Base-by-base conservation (phyloP, 306 rosid genomes). In the Begonia fuchsioides region DNA sequence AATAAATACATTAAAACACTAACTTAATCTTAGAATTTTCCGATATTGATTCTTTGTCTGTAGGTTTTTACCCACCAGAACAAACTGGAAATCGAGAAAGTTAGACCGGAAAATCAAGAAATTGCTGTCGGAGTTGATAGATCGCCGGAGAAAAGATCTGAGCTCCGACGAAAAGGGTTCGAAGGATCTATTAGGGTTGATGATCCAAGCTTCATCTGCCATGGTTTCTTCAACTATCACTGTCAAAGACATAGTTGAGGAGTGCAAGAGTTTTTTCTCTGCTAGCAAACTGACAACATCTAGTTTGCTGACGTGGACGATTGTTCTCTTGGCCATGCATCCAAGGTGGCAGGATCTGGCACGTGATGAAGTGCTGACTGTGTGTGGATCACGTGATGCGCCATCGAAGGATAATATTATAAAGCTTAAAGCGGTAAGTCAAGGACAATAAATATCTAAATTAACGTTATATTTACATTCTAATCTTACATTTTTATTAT, bases 401-500 rank as follows among this genome's bases (percentile, higher is more conserved):
- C 99, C 99, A 46, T 52, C 86, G 60, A 92, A 86, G 47, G 93
- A 92, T 59, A 78, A 82, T 56, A 72, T 86, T 39, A 74, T 51
- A 8, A 86, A 82, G 83, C 96, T 92, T 13, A 92, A 80, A 79
- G 86, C 83, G 88, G 99, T 92, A 70, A 57, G 56, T 40, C n/a
- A n/a, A n/a, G n/a, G n/a, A n/a, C n/a, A n/a, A n/a, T n/a, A n/a
- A n/a, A n/a, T n/a, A n/a, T n/a, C n/a, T n/a, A n/a, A n/a, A n/a
- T n/a, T n/a, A n/a, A n/a, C n/a, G n/a, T n/a, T n/a, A n/a, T n/a
- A n/a, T n/a, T n/a, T n/a, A n/a, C n/a, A n/a, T n/a, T n/a, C n/a
- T n/a, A n/a, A n/a, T n/a, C n/a, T n/a, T n/a, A n/a, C n/a, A n/a
- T n/a, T n/a, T n/a, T n/a, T n/a, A n/a, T n/a, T n/a, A n/a, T n/a